Evolutionary conservation across 805 yeast genomes (phyloP), one percentile per base, ranked within the genome.

Genomic region (Candida montana): DNA sequence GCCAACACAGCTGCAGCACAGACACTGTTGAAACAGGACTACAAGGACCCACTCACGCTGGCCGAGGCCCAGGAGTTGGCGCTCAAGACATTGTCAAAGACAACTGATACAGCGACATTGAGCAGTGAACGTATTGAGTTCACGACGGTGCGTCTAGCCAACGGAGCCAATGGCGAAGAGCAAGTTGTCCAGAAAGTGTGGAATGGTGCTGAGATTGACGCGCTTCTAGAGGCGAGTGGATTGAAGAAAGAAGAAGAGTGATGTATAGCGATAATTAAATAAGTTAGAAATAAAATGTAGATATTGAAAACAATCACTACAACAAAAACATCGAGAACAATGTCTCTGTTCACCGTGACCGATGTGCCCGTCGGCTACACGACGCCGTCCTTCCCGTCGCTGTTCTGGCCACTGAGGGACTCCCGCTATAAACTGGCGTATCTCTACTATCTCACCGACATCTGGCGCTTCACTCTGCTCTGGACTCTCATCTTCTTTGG

Each of bases 1-100:
- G 96, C 97, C 38, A 93, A 93, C 68, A 89, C 88, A 49, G 78
- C 95, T 7, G 90, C 96, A 34, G 97, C 97, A 1, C 99, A 93
- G 68, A 91, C 99, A 1, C 68, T 93, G 49, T 73, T 93, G 59
- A 93, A 93, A 66, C 95, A 90, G 68, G 99, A 93, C 55, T 93
- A 86, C 69, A 88, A 84, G 60, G 91, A 86, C 53, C 93, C 84
- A 43, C 64, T 87, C 53, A 62, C 73, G 18, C 64, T 86, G 48
- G 72, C 75, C 35, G 95, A 82, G 39, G 97, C 96, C 5, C 75
- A 86, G 45, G 86, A 82, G 51, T 71, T 93, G 60, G 97, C 97
- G 8, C 72, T 93, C 59, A 88, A 89, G 66, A 95, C 93, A 31
- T 74, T 93, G 48, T 80, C 93, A 40, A 93, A 93, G 71, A 93